Conservation (phyloP, 371 early-diverging fungal species). For the Syncephalastrum contaminatum region DNA sequence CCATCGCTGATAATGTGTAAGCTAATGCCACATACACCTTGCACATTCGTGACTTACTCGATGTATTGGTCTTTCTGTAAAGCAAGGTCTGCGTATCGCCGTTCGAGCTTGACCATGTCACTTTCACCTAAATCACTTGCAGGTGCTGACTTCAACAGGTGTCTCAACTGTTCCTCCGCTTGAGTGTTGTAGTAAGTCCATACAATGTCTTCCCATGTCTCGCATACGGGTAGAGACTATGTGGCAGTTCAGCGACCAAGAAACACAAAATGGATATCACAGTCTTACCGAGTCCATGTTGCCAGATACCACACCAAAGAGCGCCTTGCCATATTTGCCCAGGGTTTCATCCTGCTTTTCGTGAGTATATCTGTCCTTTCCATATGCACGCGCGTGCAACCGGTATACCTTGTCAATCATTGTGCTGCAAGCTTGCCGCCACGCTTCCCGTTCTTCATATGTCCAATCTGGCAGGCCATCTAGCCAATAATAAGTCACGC, state of each 20-base stretch:
- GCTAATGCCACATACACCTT: background rate
- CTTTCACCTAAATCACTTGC: too few species aligned
- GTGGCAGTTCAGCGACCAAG: background rate
- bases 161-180: slow-evolving; percentile 5
- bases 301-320: slow-evolving; percentile 4
- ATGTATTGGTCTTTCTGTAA: slow-evolving; percentile 15
- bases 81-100: background rate
- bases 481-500: background rate
- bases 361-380: background rate
- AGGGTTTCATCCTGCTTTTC: background rate
- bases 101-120: slow-evolving; percentile 4
- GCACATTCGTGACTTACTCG: slow-evolving; percentile 2
- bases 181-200: slow-evolving; percentile 32
- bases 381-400: too few species aligned
- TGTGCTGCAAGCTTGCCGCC: slow-evolving; percentile 5
- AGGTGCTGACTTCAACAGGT: too few species aligned
- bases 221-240: slow-evolving; percentile 18
- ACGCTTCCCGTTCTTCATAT: slow-evolving; percentile 6
- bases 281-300: slow-evolving; percentile 6
- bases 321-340: slow-evolving; percentile 10
- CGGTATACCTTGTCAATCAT: slow-evolving; percentile 1
- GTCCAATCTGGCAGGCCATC: slow-evolving; percentile 8
- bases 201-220: slow-evolving; percentile 38
- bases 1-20: background rate
- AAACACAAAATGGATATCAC: background rate